These are phyloP conservation scores for Candida sanyaensis DNA, from an alignment of 1,139 yeast genomes.

Conservation along the genomic window DNA sequence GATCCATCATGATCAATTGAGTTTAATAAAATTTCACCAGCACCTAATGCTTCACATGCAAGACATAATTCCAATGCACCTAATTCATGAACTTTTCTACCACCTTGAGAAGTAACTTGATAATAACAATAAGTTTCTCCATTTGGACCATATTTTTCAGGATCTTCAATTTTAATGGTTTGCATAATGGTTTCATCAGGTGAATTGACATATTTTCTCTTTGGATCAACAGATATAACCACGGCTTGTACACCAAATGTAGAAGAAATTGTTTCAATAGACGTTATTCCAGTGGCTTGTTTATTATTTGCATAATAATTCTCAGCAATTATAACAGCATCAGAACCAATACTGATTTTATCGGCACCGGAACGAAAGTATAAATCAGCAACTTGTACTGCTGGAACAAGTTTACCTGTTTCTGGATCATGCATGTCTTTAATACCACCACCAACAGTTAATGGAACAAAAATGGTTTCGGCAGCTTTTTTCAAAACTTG, in stretches of 20 bases:
- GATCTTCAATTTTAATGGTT: slow-evolving; percentile 45
- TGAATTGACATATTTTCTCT: slow-evolving; percentile 67
- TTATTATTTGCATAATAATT: slow-evolving; percentile 61
- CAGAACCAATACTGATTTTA: slow-evolving; percentile 96
- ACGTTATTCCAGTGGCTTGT: slow-evolving; percentile 68
- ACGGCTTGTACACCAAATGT: slow-evolving; percentile 97
- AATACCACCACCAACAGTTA: slow-evolving; percentile 98
- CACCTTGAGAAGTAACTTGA: slow-evolving; percentile 95
- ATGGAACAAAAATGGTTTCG: slow-evolving; percentile 89
- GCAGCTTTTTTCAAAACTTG: slow-evolving; percentile 83
- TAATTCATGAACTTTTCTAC: slow-evolving; percentile 82
- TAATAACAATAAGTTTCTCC: slow-evolving; percentile 90
- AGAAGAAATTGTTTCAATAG: slow-evolving; percentile 87
- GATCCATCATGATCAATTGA: slow-evolving; percentile 97
- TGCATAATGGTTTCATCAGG: slow-evolving; percentile 64
- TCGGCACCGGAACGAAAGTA: slow-evolving; percentile 97
- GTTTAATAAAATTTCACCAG: slow-evolving; percentile 89
- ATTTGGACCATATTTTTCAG: slow-evolving; percentile 69
- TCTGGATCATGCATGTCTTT: slow-evolving; percentile 85
- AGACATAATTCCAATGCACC: slow-evolving; percentile 88
- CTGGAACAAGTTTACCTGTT: slow-evolving; percentile 69
- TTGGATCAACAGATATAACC: slow-evolving; percentile 95
- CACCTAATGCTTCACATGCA: slow-evolving; percentile 94
- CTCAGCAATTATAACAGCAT: slow-evolving; percentile 91
- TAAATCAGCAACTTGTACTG: slow-evolving; percentile 84